Percentiles rank a stretch among this genome's conserved stretches.
Evolutionary conservation across 2,329 filamentous ascomycete species (phyloP).

Genomic region (Boeremia lycopersici): DNA sequence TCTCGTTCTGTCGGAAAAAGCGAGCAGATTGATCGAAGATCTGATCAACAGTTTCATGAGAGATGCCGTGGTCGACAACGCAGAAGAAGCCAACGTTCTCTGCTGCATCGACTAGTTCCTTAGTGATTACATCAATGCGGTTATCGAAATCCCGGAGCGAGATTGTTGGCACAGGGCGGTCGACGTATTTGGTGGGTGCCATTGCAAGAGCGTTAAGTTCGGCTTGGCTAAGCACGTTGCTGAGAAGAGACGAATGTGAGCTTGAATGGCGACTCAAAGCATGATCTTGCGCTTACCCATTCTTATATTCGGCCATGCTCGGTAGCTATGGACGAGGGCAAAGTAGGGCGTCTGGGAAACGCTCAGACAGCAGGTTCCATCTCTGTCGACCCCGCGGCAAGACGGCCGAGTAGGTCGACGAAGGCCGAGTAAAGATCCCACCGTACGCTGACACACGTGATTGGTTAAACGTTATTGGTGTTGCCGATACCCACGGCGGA

Average conservation of each 20-base stretch:
- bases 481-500: background rate
- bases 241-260: background rate
- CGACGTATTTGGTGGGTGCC: constrained; percentile 26
- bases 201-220: constrained; percentile 17
- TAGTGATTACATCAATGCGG: constrained; percentile 61
- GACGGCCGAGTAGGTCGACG: background rate
- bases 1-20: constrained; percentile 62
- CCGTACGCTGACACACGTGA: background rate
- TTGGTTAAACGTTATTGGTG: background rate
- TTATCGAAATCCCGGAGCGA: constrained; percentile 60
- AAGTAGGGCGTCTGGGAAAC: background rate
- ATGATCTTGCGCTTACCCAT: background rate
- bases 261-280: background rate
- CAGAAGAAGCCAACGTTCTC: constrained; percentile 68
- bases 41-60: constrained; percentile 54
- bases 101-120: constrained; percentile 59
- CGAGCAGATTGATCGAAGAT: constrained; percentile 58
- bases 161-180: constrained; percentile 40
- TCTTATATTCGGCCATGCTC: background rate
- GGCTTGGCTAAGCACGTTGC: background rate
- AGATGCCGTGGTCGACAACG: constrained; percentile 62
- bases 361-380: too few species aligned
- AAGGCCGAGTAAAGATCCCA: background rate
- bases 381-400: background rate
- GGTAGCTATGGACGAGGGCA: background rate